Evolutionary conservation across 73 alveolate species (phyloP), one percentile per base, ranked within the genome.

Genomic region (Tetrahymena thermophila): DNA sequence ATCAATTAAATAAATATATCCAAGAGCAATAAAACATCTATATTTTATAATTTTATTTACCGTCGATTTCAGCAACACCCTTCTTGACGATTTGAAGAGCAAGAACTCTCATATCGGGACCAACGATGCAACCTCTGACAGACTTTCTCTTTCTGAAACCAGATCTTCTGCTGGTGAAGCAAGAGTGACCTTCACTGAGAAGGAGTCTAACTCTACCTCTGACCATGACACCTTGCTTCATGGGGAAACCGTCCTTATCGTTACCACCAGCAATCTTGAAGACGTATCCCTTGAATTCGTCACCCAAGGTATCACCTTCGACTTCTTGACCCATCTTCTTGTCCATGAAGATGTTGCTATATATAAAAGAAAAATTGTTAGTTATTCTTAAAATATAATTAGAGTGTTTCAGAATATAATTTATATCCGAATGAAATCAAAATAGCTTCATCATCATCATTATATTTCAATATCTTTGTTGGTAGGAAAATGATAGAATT

Each of bases 261-360:
- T 98, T 98, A 35, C 99, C 99, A 40, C 99, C 99, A n/a, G 99
- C 96, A 93, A 98, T 97, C 97, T 96, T 98, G 96, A 98, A 98
- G 94, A 96, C 96, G 96, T 98, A 98, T 83, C 99, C 99, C 93
- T 98, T 98, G 96, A 84, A 98, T 94, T 96, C 97, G 31, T 98
- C 99, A 34, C 99, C 98, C 35, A 98, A 94, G 94, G 94, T 94
- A 83, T 96, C 98, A 21, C 98, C 99, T 94, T 98, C 99, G 94
- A 98, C 97, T 94, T 97, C 98, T 84, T 98, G 97, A 85, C 99
- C 99, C 97, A 98, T 98, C 96, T 97, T 97, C 96, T 95, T 97
- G 58, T 98, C 99, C 94, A 94, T 97, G 97, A 97, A 97, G 96
- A 94, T 94, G 93, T 97, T 95, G 94, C 97, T 95, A 85, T 23